Evolutionary conservation across 768 basidiomycete species (phyloP), one percentile per base, ranked within the genome.

Genomic region (Amanita phalloides): DNA sequence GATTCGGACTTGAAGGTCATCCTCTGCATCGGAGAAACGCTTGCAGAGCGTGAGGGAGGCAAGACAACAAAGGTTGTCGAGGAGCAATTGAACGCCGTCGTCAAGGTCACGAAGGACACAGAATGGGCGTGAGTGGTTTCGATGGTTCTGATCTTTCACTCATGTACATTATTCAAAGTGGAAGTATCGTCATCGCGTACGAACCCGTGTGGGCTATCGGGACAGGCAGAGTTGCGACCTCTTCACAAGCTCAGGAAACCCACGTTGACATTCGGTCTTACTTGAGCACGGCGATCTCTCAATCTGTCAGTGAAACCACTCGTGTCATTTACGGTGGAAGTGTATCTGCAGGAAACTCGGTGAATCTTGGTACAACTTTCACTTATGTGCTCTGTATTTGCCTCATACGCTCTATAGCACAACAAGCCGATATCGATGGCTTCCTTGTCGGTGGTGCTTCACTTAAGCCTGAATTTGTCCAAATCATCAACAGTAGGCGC

Each of bases 181-280:
- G 11, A 4, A 81, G 88, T 56, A 75, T 98, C 62, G 95, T 99
- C 53, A 77, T 99, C 60, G 96, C 96, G 17, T 99, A 94, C 67
- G 91, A 95, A 67, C 90, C 93, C 39, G 90, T 98, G 14, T 98
- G 96, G 95, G 95, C 96, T 32, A 98, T 98, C 66, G 96, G 96
- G 42, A 97, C 95, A 10, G 95, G 95, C 56, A 95, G 88, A 66
- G 94, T 96, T 48, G 95, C 95, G 42, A 90, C 90, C 30, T 73
- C 88, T 0, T 74, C 73, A n/a, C 88, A 97, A 71, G 96, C 96
- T 1, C 95, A 98, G 68, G 87, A 93, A 38, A 82, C 89, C 2
- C 96, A 99, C 62, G 78, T 76, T 36, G 80, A 85, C 54, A 84
- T 94, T 61, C 88, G 96, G 58, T 60, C 70, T 9, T 96, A 81